Percentiles rank a stretch among this genome's conserved stretches.
These are phyloP conservation scores for Paramecium sexaurelia DNA, from an alignment of 73 alveolate genomes.

Conservation along the genomic window DNA sequence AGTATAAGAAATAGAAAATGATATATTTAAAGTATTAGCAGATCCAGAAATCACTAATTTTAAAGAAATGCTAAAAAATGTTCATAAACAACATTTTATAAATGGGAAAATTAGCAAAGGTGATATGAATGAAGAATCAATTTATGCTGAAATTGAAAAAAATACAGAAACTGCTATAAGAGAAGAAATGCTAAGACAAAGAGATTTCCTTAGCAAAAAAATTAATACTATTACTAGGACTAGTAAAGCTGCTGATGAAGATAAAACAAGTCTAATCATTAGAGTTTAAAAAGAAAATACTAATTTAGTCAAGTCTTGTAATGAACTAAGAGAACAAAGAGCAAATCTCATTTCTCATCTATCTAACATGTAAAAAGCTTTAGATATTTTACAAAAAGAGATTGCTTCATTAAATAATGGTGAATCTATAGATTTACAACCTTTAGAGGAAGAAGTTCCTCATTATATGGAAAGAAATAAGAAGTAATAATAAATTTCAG, in stretches of 20 bases:
- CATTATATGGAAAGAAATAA: background rate
- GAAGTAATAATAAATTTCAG: background rate
- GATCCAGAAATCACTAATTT: background rate
- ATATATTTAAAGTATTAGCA: background rate
- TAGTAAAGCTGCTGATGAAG: conserved; percentile 51
- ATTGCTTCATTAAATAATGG: background rate
- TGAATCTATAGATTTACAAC: background rate
- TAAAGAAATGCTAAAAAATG: background rate
- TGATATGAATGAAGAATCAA: background rate
- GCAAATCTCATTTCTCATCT: background rate
- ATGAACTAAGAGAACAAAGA: conserved; percentile 53
- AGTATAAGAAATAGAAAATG: background rate
- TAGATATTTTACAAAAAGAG: background rate
- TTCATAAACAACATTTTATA: conserved; percentile 5
- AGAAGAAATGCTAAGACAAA: conserved; percentile 58
- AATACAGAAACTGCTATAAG: conserved; percentile 56
- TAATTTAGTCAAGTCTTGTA: conserved; percentile 46
- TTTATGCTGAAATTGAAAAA: conserved; percentile 58
- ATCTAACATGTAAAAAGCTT: conserved; percentile 23
- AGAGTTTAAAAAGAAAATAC: conserved; percentile 63
- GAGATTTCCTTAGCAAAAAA: conserved; percentile 64
- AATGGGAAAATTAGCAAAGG: background rate
- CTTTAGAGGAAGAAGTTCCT: background rate
- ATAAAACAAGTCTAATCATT: conserved; percentile 40
- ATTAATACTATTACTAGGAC: conserved; percentile 57